Conservation (phyloP, 768 basidiomycete species). For the Pleurotus pulmonarius region DNA sequence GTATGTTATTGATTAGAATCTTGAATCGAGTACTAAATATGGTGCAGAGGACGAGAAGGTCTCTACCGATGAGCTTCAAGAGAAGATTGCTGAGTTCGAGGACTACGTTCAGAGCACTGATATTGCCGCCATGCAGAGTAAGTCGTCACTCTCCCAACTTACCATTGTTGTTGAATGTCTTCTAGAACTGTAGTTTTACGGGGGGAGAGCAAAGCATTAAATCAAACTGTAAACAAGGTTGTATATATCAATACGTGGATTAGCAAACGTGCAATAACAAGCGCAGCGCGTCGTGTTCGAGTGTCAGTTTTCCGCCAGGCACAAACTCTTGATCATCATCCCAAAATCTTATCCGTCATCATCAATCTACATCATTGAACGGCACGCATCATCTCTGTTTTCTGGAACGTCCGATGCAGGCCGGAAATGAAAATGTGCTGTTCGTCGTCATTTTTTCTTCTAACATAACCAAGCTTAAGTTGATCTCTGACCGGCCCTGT, state of each 20-base stretch:
- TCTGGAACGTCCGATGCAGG: not conserved
- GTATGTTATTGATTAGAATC: slow-evolving; percentile 28
- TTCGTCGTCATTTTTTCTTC: not conserved
- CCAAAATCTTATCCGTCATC: slow-evolving; percentile 1
- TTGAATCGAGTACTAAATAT: not conserved
- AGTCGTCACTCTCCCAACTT: slow-evolving; percentile 16
- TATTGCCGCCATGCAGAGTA: slow-evolving; percentile 92
- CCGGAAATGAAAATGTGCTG: slow-evolving; percentile 2
- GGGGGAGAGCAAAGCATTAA: slow-evolving; percentile 15
- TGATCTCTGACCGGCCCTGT: not conserved
- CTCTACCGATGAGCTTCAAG: slow-evolving; percentile 90
- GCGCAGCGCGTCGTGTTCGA: too few relatives aligned
- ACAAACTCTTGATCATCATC: not conserved
- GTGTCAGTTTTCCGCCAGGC: not conserved
- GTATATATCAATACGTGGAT: not conserved
- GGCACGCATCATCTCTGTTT: not conserved
- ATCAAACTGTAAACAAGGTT: not conserved
- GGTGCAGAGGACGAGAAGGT: slow-evolving; percentile 89
- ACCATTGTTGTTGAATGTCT: not conserved
- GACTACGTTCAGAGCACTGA: slow-evolving; percentile 92
- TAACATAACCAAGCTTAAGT: not conserved
- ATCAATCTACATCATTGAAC: not conserved
- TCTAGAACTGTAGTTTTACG: slow-evolving; percentile 12
- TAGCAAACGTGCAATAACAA: too few relatives aligned
- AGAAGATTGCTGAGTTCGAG: slow-evolving; percentile 80